These are phyloP conservation scores for Metschnikowia colocasiae DNA, from an alignment of 805 yeast genomes.

Conservation along the genomic window DNA sequence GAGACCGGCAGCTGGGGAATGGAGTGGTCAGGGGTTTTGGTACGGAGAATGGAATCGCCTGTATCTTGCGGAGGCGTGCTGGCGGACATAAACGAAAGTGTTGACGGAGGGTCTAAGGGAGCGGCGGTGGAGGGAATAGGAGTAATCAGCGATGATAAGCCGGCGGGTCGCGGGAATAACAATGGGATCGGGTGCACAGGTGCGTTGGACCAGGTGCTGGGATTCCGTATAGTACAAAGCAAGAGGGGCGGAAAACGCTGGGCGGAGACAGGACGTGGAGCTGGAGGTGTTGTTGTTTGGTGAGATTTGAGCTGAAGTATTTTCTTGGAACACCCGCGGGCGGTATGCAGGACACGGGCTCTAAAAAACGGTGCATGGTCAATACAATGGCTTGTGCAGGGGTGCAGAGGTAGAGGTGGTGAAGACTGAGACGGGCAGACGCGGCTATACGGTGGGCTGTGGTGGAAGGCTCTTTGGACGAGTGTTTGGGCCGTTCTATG, in stretches of 20 bases:
- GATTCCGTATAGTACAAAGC: constrained; percentile 3
- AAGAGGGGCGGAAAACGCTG: background rate
- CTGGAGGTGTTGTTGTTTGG: constrained; percentile 3
- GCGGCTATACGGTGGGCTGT: no score
- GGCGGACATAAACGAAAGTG: background rate
- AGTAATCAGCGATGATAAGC: background rate
- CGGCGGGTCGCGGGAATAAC: background rate
- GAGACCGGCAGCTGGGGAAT: constrained; percentile 12
- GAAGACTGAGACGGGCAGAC: no score
- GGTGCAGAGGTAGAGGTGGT: background rate
- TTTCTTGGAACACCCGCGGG: constrained; percentile 3
- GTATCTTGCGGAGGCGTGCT: background rate
- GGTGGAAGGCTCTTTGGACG: no score
- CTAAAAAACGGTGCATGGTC: background rate
- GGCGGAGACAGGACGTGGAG: background rate
- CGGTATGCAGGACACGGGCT: background rate
- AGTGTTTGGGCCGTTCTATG: no score
- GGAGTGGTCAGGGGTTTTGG: background rate
- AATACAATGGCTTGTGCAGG: background rate
- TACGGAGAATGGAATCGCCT: background rate
- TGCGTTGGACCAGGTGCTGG: no score
- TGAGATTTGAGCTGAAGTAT: constrained; percentile 1
- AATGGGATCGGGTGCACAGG: background rate
- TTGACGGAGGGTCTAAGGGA: background rate
- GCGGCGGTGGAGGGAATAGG: background rate